Conservation (phyloP, 345 rosid genomes). For the Acer yangbiense region DNA sequence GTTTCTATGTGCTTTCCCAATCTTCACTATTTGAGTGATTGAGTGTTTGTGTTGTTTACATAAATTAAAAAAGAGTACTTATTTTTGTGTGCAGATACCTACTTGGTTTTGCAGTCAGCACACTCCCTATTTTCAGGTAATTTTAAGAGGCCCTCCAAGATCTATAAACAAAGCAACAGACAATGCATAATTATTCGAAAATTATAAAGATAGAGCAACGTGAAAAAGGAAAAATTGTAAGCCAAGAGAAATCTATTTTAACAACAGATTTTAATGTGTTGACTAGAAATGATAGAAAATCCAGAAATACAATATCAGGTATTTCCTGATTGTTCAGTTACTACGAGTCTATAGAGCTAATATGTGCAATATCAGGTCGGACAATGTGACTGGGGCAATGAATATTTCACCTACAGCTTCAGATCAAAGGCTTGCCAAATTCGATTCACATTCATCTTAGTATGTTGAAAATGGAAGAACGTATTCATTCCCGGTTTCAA, state of each 20-base stretch:
- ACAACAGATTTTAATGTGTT: not conserved
- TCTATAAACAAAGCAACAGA: conserved; percentile 42
- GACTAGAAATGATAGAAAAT: not conserved
- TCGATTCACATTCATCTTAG: not conserved
- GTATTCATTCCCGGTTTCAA: not conserved
- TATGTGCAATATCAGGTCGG: not conserved
- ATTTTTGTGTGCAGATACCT: conserved; percentile 30
- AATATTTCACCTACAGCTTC: not conserved
- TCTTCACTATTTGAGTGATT: not conserved
- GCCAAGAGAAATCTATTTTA: not conserved
- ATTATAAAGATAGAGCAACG: not conserved
- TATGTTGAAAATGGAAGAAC: not conserved
- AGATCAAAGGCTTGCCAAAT: not conserved
- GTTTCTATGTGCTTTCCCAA: conserved; percentile 2
- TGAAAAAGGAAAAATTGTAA: not conserved
- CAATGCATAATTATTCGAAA: not conserved
- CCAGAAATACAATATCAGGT: not conserved
- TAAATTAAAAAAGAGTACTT: not conserved
- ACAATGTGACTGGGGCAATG: not conserved
- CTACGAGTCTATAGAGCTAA: not conserved
- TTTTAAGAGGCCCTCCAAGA: conserved; percentile 84
- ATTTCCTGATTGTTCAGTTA: not conserved
- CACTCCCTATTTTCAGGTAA: conserved; percentile 87
- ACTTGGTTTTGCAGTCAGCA: conserved; percentile 97
- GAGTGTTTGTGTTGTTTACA: not conserved